Evolutionary conservation across 495 filamentous ascomycete species (phyloP).

Genomic region (Jackrogersella minutella): DNA sequence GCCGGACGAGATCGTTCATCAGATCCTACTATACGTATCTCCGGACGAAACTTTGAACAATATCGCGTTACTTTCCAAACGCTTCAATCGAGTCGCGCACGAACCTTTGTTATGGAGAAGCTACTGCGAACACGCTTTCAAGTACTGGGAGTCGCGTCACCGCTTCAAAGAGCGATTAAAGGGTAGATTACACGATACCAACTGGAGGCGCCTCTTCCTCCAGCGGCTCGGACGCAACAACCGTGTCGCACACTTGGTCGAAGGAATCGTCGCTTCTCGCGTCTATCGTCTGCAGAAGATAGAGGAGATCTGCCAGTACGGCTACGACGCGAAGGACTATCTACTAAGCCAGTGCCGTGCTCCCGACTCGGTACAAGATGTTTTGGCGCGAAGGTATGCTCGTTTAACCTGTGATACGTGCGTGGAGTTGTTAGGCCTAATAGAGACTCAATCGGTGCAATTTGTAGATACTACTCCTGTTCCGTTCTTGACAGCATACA

Average conservation of each 20-base stretch:
- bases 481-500: conserved; percentile 81
- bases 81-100: conserved; percentile 69
- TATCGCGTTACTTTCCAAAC: conserved; percentile 68
- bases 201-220: conserved; percentile 82
- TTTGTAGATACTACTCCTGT: conserved; percentile 73
- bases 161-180: conserved; percentile 64
- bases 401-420: background rate
- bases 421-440: conserved; percentile 3
- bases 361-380: conserved; percentile 71
- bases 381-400: conserved; percentile 78
- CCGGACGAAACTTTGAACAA: conserved; percentile 58
- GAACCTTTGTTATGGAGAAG: conserved; percentile 80
- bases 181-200: conserved; percentile 58
- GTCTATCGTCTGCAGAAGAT: conserved; percentile 72
- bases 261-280: conserved; percentile 74
- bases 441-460: conserved; percentile 4
- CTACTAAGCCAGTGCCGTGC: conserved; percentile 70
- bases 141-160: conserved; percentile 77
- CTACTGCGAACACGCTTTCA: conserved; percentile 72
- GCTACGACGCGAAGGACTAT: conserved; percentile 89
- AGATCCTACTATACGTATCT: conserved; percentile 68
- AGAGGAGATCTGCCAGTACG: conserved; percentile 71
- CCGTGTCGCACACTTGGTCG: conserved; percentile 64
- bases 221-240: conserved; percentile 63
- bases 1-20: conserved; percentile 78